Evolutionary conservation across 1,284 basidiomycete genomes (phyloP), one percentile per base, ranked within the genome.

Genomic region (Cutaneotrichosporon daszewskae): DNA sequence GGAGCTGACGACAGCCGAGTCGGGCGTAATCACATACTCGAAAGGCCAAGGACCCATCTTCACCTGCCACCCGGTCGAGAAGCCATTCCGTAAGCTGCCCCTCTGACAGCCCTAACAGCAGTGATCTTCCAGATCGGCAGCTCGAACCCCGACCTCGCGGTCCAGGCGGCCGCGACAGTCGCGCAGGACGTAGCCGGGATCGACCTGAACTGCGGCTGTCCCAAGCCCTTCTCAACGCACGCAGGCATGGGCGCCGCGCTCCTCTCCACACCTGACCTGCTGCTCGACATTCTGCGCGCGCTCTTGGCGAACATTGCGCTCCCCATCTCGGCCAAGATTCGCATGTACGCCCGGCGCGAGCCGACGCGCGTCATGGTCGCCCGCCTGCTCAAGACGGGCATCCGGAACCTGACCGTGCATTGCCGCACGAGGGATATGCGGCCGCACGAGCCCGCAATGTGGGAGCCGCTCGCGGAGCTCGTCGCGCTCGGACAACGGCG

Each of bases 241-340:
- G 75, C 84, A 0, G 94, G 95, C 1, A 97, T 98, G 92, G 95
- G 95, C 16, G 92, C 95, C 2, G 92, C 90, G 11, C 76, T 99
- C 13, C 81, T 99, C 36, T 83, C 85, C 6, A 92, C 85, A 29
- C 91, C 95, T 0, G 90, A 95, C 61, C 74, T 91, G 17, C 77
- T 98, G 11, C 92, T 92, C 65, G 76, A 82, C 17, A 95, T 96
- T 55, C 77, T 96, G 18, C 79, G 77, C 0, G 82, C 85, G 1
- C 75, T 96, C 25, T 77, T 91, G 23, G 71, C 66, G 26, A 79
- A 79, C n/a, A 79, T 91, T 60, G 78, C 86, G 47, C 82, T 94
- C 37, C 83, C 86, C 0, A 82, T 98, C 33, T 82, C 88, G 7
- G 84, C 84, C 61, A 99, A 99, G 72, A 98, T 98, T 57, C 79